phyloP scores from a whole-genome alignment of 164 flowering plant species.

The Vitis cinerea region DNA sequence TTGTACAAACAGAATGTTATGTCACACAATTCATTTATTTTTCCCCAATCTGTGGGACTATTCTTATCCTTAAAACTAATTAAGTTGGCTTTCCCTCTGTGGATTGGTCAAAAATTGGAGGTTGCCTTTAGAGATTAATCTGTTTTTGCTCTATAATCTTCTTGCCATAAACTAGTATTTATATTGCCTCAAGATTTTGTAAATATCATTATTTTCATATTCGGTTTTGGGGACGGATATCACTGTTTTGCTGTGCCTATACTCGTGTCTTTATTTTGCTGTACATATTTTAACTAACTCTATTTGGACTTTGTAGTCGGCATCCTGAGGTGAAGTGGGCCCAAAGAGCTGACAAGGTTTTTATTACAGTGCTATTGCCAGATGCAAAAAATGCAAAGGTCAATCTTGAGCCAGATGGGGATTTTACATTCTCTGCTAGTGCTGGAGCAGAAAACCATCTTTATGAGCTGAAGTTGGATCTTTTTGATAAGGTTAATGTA shows the following conservation, averaged over 20 bases:
- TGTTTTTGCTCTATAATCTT: neutral
- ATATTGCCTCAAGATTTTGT: neutral
- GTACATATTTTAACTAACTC: neutral
- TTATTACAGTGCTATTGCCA: conserved; percentile 64
- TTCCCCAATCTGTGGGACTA: no score
- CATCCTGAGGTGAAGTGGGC: conserved; percentile 98
- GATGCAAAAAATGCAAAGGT: conserved; percentile 78
- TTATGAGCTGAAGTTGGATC: conserved; percentile 79
- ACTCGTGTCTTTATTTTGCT: neutral
- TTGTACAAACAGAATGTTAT: no score
- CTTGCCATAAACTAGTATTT: no score
- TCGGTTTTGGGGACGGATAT: neutral
- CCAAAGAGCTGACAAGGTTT: conserved; percentile 76
- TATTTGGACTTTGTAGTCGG: conserved; percentile 43
- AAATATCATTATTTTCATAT: neutral
- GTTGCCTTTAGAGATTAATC: neutral
- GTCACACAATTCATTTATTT: no score
- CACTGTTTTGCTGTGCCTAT: neutral
- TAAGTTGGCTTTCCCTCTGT: neutral
- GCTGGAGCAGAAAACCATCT: conserved; percentile 57
- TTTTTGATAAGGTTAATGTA: conserved; percentile 81
- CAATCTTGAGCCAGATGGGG: conserved; percentile 81
- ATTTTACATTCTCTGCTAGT: conserved; percentile 66
- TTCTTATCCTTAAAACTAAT: neutral
- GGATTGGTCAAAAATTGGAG: neutral